Conservation (phyloP, 2,329 filamentous ascomycete genomes). For the Sporothrix luriei region DNA sequence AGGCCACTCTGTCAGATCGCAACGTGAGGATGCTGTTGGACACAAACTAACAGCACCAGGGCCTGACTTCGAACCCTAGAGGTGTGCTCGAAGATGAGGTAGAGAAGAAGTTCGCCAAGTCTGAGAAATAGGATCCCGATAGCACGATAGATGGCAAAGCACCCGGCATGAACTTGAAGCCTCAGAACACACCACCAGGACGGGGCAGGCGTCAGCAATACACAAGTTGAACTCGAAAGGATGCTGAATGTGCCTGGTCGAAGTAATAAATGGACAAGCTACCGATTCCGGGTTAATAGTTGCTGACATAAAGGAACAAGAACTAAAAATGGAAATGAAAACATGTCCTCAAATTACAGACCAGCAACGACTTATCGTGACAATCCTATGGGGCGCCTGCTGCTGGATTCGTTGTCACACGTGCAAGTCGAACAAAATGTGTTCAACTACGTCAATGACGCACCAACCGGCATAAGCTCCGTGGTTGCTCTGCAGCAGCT, state of each 20-base stretch:
- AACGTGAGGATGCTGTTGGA: neutral
- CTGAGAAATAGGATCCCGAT: conserved; percentile 19
- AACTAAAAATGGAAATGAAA: neutral
- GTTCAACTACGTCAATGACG: conserved; percentile 25
- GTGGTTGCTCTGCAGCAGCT: no score
- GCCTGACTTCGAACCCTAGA: conserved; percentile 66
- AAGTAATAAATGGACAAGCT: neutral
- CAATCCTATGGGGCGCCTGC: neutral
- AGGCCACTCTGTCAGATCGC: conserved; percentile 29
- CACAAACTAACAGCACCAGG: conserved; percentile 4
- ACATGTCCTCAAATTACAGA: neutral
- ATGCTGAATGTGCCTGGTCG: neutral
- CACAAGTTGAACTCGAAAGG: neutral
- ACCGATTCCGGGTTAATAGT: neutral
- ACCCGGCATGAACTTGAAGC: neutral
- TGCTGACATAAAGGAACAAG: conserved; percentile 7
- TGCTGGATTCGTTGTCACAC: neutral
- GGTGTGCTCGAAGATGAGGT: conserved; percentile 63
- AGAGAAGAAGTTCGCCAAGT: conserved; percentile 64
- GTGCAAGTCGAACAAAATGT: neutral
- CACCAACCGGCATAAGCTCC: neutral
- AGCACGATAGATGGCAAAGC: neutral
- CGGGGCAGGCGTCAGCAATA: neutral
- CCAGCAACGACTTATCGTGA: neutral
- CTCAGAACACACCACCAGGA: neutral